Evolutionary conservation across 2,329 filamentous ascomycete genomes (phyloP), one percentile per base, ranked within the genome.

Genomic region (Paraphaeosphaeria minitans): DNA sequence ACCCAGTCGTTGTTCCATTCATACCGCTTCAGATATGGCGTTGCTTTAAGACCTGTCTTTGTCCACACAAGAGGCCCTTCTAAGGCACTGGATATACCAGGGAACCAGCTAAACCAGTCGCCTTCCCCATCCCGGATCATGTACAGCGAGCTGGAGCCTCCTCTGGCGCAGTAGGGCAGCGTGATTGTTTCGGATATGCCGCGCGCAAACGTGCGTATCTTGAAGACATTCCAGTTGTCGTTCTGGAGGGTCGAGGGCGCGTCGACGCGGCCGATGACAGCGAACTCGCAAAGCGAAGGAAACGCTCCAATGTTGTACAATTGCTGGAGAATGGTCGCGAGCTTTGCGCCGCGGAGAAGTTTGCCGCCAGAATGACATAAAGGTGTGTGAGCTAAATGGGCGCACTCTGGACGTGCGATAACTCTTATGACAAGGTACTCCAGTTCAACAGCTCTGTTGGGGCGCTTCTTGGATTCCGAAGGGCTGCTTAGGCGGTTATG

Each of bases 171-270:
- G 55, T 57, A 64, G 4, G 62, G 62, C 24, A 64, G 48, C 10
- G 55, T 62, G 12, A 51, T 62, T 5, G 61, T 62, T 24, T 39
- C 53, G n/a, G 48, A 50, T 9, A 33, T 27, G 16, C 49, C 33
- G 14, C 24, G 31, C 1, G 52, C 53, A 19, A 58, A 43, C 13
- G 49, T 47, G 29, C 57, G 62, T 5, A 60, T 49, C 31, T 60
- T 62, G 47, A 62, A 64, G 7, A 62, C 60, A 31, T 58, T 60
- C 62, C 62, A 64, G 21, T 55, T 55, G 37, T 62, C 52, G 16
- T 62, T 57, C 14, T 49, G 55, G 9, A 41, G 48, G 6, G 55
- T 55, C 3, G 27, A 19, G 0, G 29, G 31, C 3, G 57, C 54
- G 31, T 64, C 57, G 14, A 62, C 57, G 21, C 57, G 56, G 13